Percentiles rank a stretch among this genome's conserved stretches.
Conservation (phyloP, 2,329 filamentous ascomycete species). For the Chaetothyriales sp. region DNA sequence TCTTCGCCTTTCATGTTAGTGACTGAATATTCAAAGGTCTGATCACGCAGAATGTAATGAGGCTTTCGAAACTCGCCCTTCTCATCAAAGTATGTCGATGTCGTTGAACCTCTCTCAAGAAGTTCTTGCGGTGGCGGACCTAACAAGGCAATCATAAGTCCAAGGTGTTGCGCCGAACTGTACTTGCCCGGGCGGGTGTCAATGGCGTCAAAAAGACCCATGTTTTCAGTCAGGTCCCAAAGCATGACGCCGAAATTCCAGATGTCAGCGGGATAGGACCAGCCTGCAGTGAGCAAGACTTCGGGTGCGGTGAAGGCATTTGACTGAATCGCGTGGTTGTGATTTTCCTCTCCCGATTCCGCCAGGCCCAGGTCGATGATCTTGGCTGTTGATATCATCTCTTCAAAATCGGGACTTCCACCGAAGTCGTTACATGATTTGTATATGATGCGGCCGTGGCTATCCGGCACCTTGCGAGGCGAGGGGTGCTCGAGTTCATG, state of each 20-base stretch:
- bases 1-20: conserved; percentile 20
- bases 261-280: conserved; percentile 28
- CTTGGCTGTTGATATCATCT: conserved; percentile 18
- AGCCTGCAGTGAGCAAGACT: conserved; percentile 28
- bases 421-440: conserved; percentile 23
- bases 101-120: conserved; percentile 22
- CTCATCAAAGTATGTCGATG: conserved; percentile 19
- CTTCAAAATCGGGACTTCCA: conserved; percentile 8
- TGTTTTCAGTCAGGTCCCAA: conserved; percentile 27
- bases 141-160: conserved; percentile 32
- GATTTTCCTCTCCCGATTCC: conserved; percentile 24
- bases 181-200: conserved; percentile 25
- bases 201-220: conserved; percentile 26
- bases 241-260: conserved; percentile 30
- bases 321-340: conserved; percentile 36
- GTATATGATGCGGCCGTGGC: conserved; percentile 24
- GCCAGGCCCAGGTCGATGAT: conserved; percentile 29
- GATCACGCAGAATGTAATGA: conserved; percentile 10
- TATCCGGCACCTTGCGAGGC: conserved; percentile 23
- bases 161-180: conserved; percentile 26
- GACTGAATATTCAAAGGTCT: conserved; percentile 10
- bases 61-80: conserved; percentile 14
- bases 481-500: conserved; percentile 22
- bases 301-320: conserved; percentile 30
- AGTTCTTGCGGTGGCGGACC: conserved; percentile 27